Conservation (phyloP, 208 protist species). For the Naegleria gruberi region DNA sequence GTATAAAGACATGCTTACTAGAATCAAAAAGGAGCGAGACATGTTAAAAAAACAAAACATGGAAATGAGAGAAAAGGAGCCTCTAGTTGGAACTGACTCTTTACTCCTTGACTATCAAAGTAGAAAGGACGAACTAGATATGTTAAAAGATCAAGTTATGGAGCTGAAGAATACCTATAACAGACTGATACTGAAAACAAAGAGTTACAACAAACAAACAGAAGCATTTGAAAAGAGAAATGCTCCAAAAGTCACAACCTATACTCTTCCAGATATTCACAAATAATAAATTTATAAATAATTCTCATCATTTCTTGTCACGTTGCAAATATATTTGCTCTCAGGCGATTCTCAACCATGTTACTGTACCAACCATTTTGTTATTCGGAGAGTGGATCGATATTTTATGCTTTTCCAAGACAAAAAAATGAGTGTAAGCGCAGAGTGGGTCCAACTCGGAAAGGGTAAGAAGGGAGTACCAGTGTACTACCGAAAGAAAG, state of each 20-base stretch:
- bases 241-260: neutral
- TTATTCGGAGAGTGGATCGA: no score
- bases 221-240: neutral
- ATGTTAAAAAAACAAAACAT: constrained; percentile 65
- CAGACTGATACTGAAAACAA: neutral
- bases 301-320: no score
- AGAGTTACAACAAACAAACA: neutral
- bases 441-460: constrained; percentile 1
- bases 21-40: constrained; percentile 79
- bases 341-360: no score
- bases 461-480: neutral
- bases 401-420: no score
- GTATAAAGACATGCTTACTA: constrained; percentile 70
- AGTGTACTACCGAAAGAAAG: constrained; percentile 14
- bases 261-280: neutral
- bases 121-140: constrained; percentile 64
- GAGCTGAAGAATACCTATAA: neutral
- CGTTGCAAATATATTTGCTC: no score
- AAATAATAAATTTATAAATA: no score
- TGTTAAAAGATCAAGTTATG: constrained; percentile 53
- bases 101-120: constrained; percentile 85
- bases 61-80: constrained; percentile 76
- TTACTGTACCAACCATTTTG: no score
- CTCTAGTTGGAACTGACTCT: constrained; percentile 80
- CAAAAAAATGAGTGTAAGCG: no score